Base-by-base conservation (phyloP, 2,329 filamentous ascomycete species). In the Cytospora piceae region DNA sequence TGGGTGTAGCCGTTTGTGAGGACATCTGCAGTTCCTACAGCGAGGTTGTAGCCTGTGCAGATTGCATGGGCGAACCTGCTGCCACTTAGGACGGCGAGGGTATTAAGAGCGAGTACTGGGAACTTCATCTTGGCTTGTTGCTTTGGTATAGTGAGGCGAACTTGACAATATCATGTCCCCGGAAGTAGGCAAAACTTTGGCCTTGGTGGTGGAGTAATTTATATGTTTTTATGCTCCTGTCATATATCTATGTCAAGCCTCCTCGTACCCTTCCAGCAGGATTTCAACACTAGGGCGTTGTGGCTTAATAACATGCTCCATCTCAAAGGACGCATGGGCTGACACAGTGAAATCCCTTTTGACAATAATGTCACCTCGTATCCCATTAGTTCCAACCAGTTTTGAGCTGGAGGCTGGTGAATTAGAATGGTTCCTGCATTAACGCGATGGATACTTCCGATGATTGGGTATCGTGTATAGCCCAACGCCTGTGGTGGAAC, bases 71-170 rank as follows among this genome's bases (percentile, higher is more conserved):
- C 66, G 14, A 61, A 6, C n/a, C 54, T 59, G 51, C 58, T 58
- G 22, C 62, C 62, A 46, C 62, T 54, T 8, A 67, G 58, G 22
- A 67, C 51, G 34, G 62, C 65, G 34, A 67, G 14, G 22, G 42
- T 37, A 9, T 62, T 52, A 49, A 61, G 5, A 51, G 52, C n/a
- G 34, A n/a, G 17, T 6, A 53, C 15, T 14, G 27, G 42, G n/a
- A 42, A 49, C 20, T 64, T 56, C 65, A 67, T 67, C 4, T 64
- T 39, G 61, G 20, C 37, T 27, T 8, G 37, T 27, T 52, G 24
- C 34, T 3, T 52, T 29, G 37, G 3, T 56, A 24, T 27, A 9
- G 39, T 31, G 22, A 20, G 17, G 5, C 6, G 39, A 29, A 22
- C 9, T n/a, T 34, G 24, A 29, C 6, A 14, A 8, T 49, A 4